A percentile compares a stretch with the other conserved stretches of the same genome.
Evolutionary conservation across 768 basidiomycete species (phyloP).

Genomic region (Coprinopsis marcescibilis): DNA sequence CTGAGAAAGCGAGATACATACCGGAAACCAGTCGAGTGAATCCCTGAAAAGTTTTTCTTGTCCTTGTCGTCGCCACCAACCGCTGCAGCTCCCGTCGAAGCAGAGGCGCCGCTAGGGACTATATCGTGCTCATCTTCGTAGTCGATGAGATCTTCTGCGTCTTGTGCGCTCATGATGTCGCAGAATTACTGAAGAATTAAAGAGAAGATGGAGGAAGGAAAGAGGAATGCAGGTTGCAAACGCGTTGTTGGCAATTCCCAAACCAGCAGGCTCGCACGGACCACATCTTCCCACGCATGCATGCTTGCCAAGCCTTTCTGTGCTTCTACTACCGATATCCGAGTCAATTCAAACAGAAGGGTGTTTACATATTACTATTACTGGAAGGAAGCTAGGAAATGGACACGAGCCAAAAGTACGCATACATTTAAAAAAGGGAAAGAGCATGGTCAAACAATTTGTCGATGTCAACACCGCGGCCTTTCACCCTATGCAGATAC

Average conservation of each 20-base stretch:
- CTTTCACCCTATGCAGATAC: conserved; percentile 25
- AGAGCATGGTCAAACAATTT: conserved; percentile 15
- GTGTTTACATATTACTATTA: too few relatives aligned
- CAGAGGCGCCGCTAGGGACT: conserved; percentile 49
- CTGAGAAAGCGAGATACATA: conserved; percentile 28
- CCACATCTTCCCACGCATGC: too few relatives aligned
- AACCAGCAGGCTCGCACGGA: too few relatives aligned
- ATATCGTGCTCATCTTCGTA: conserved; percentile 90
- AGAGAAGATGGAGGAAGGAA: conserved; percentile 19
- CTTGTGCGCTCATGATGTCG: conserved; percentile 65
- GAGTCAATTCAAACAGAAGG: too few relatives aligned
- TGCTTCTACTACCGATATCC: too few relatives aligned
- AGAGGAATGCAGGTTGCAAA: conserved; percentile 14
- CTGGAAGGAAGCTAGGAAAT: too few relatives aligned
- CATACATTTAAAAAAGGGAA: background rate
- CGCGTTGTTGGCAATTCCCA: too few relatives aligned
- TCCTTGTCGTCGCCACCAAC: conserved; percentile 67
- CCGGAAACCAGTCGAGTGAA: conserved; percentile 99
- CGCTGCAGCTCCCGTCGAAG: conserved; percentile 43
- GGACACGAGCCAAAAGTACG: too few relatives aligned
- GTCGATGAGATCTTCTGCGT: conserved; percentile 90
- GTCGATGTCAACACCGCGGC: conserved; percentile 14
- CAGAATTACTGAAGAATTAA: conserved; percentile 20
- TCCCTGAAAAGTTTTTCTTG: conserved; percentile 98
- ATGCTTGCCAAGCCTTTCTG: too few relatives aligned